phyloP scores from a whole-genome alignment of 2,329 filamentous ascomycete species.

The Ceratocystis destructans region DNA sequence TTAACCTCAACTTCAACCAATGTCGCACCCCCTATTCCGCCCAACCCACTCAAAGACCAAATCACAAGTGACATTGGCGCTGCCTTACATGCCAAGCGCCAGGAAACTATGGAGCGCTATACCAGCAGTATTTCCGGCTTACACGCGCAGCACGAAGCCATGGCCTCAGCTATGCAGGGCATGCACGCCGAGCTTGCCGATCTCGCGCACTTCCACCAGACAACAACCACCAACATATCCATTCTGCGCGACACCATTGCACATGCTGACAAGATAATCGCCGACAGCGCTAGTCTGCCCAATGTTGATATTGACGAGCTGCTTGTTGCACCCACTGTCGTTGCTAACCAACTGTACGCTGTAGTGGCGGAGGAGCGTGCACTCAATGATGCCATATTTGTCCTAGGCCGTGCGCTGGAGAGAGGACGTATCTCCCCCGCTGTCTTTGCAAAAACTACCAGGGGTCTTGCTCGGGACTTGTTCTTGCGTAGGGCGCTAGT shows the following conservation, averaged over 20 bases:
- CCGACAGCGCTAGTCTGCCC: slow-evolving; percentile 52
- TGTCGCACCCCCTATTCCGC: slow-evolving; percentile 71
- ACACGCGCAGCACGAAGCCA: slow-evolving; percentile 62
- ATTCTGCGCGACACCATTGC: slow-evolving; percentile 65
- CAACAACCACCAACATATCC: slow-evolving; percentile 61
- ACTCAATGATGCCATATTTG: slow-evolving; percentile 74
- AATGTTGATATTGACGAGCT: slow-evolving; percentile 77
- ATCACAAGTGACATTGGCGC: slow-evolving; percentile 63
- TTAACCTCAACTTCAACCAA: slow-evolving; percentile 27
- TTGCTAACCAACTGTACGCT: slow-evolving; percentile 82
- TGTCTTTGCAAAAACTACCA: slow-evolving; percentile 67
- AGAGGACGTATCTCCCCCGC: slow-evolving; percentile 53
- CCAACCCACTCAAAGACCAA: slow-evolving; percentile 89
- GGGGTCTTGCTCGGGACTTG: slow-evolving; percentile 62
- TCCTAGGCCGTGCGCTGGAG: slow-evolving; percentile 62
- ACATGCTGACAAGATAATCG: slow-evolving; percentile 66
- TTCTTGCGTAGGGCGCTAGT: slow-evolving; percentile 72
- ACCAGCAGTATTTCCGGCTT: slow-evolving; percentile 61
- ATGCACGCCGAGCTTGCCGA: slow-evolving; percentile 62
- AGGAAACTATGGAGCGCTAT: slow-evolving; percentile 57
- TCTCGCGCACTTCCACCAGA: slow-evolving; percentile 54
- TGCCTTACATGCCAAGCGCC: slow-evolving; percentile 54
- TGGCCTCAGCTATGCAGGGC: slow-evolving; percentile 52
- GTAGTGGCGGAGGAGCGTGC: slow-evolving; percentile 80
- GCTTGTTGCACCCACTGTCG: slow-evolving; percentile 83